Evolutionary conservation across 1,284 basidiomycete species (phyloP).

Genomic region (Cutaneotrichosporon dermatis): DNA sequence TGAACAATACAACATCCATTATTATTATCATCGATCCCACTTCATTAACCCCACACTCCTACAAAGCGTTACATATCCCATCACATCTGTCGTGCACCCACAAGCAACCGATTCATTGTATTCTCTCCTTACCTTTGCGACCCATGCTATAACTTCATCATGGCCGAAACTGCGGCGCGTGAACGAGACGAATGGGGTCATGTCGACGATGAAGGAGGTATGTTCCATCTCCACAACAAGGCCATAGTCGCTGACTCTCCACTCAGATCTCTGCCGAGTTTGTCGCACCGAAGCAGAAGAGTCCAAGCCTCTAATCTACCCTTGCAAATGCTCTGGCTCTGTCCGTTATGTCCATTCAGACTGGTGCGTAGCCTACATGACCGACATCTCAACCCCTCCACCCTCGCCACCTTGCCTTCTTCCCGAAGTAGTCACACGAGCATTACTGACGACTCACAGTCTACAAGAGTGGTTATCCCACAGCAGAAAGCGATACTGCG

Average conservation of each 20-base stretch:
- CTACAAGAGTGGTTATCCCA: constrained; percentile 92
- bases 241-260: no score
- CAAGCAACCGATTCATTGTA: no score
- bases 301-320: constrained; percentile 84
- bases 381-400: constrained; percentile 13
- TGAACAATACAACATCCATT: no score
- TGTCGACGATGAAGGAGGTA: constrained; percentile 4
- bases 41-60: no score
- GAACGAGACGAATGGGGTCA: constrained; percentile 1
- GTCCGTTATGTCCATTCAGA: constrained; percentile 94
- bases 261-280: constrained; percentile 49
- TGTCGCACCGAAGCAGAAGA: constrained; percentile 61
- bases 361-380: no score
- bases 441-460: constrained; percentile 57
- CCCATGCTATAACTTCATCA: constrained; percentile 4
- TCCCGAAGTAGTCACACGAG: constrained; percentile 2
- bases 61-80: no score
- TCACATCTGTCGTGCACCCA: no score
- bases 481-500: constrained; percentile 91
- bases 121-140: no score
- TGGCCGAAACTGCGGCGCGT: constrained; percentile 3
- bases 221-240: neutral
- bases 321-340: constrained; percentile 95
- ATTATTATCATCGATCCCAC: no score
- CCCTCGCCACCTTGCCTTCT: neutral